Evolutionary conservation across 495 filamentous ascomycete genomes (phyloP).

Genomic region (Clavariopsis aquatica): DNA sequence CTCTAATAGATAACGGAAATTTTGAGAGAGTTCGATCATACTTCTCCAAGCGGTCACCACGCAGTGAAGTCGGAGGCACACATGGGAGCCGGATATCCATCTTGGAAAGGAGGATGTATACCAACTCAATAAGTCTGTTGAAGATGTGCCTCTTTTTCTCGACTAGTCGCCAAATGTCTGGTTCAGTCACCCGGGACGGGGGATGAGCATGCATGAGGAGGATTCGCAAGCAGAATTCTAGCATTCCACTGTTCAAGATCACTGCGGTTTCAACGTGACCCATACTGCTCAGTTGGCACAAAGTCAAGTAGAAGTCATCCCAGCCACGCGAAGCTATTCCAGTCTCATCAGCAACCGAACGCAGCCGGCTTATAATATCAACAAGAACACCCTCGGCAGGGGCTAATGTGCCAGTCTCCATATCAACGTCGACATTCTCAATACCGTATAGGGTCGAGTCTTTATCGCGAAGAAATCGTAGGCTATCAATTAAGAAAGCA

Average conservation of each 20-base stretch:
- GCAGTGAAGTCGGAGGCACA: background rate
- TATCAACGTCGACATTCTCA: slow-evolving; percentile 29
- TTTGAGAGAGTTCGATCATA: slow-evolving; percentile 22
- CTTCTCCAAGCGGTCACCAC: slow-evolving; percentile 15
- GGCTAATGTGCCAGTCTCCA: slow-evolving; percentile 9
- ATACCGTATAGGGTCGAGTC: slow-evolving; percentile 28
- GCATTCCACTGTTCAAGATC: slow-evolving; percentile 22
- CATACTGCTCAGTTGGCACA: slow-evolving; percentile 27
- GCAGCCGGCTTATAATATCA: slow-evolving; percentile 7
- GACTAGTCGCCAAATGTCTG: slow-evolving; percentile 32
- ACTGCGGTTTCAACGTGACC: slow-evolving; percentile 29
- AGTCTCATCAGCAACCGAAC: slow-evolving; percentile 6
- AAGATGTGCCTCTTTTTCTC: slow-evolving; percentile 31
- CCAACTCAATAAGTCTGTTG: slow-evolving; percentile 30
- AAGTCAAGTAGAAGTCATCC: slow-evolving; percentile 33
- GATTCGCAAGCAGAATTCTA: slow-evolving; percentile 26
- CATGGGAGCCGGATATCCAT: slow-evolving; percentile 22
- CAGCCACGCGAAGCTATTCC: slow-evolving; percentile 19
- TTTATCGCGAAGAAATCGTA: slow-evolving; percentile 33
- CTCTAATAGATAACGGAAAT: slow-evolving; percentile 24
- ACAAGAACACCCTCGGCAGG: slow-evolving; percentile 21
- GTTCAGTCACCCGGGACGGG: slow-evolving; percentile 7
- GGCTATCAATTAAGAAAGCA: slow-evolving; percentile 28
- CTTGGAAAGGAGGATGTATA: slow-evolving; percentile 28
- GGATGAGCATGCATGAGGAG: slow-evolving; percentile 29